phyloP scores from a whole-genome alignment of 768 basidiomycete genomes.

The Cubamyces sp. region DNA sequence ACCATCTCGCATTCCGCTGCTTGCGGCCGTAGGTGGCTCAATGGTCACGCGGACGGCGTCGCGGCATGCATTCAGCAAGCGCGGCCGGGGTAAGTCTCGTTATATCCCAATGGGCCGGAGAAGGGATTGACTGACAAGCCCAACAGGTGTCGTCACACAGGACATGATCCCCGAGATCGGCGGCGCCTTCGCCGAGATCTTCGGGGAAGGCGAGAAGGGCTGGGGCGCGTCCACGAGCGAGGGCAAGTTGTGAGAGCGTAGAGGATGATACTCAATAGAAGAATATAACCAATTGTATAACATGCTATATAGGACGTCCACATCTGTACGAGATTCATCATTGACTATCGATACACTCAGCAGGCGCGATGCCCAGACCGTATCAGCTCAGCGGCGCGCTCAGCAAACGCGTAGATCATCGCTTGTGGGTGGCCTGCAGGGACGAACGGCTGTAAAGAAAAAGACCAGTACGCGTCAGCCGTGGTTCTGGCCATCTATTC shows the following conservation, averaged over 20 bases:
- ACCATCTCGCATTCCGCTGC: slow-evolving; percentile 70
- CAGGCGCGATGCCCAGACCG: neutral
- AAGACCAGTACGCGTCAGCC: neutral
- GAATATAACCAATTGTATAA: neutral
- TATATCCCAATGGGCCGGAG: neutral
- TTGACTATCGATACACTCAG: neutral
- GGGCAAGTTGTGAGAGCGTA: slow-evolving; percentile 1
- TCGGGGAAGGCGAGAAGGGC: slow-evolving; percentile 36
- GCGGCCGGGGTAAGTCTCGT: slow-evolving; percentile 56
- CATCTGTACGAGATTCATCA: neutral
- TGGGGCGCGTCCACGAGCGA: slow-evolving; percentile 23
- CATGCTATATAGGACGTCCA: neutral
- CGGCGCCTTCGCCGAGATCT: slow-evolving; percentile 34
- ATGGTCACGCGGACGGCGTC: slow-evolving; percentile 89
- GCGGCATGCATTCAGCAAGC: slow-evolving; percentile 69
- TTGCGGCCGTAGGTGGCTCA: slow-evolving; percentile 86
- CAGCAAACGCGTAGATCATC: neutral
- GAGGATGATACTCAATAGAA: neutral
- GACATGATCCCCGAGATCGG: slow-evolving; percentile 37
- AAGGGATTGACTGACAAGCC: neutral
- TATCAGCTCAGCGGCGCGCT: slow-evolving; percentile 2
- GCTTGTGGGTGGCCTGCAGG: slow-evolving; percentile 1
- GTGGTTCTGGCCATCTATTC: too few relatives aligned
- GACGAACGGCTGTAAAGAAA: neutral
- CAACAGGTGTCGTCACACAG: slow-evolving; percentile 34